Percentiles rank a stretch among this genome's conserved stretches.
phyloP scores from a whole-genome alignment of 768 basidiomycete genomes.

The Amanita rubescens region DNA sequence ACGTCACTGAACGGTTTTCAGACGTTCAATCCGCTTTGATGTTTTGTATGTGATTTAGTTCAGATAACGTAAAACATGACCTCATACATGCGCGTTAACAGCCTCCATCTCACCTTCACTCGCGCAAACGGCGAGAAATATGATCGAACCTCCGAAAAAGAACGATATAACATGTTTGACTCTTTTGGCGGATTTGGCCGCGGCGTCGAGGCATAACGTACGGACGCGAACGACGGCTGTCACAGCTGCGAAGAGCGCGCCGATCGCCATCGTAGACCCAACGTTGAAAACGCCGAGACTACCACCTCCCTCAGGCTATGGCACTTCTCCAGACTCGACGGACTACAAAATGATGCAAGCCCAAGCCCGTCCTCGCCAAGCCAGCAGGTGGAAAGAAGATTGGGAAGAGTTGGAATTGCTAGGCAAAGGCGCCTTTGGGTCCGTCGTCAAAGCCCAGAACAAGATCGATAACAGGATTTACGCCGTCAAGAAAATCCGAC shows the following conservation, averaged over 20 bases:
- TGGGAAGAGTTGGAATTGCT: constrained; percentile 90
- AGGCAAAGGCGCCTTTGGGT: constrained; percentile 86
- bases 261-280: constrained; percentile 16
- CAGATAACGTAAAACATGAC: too few species aligned
- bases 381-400: constrained; percentile 86
- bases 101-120: constrained; percentile 29
- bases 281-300: constrained; percentile 39
- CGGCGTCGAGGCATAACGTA: constrained; percentile 26
- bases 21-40: constrained; percentile 53
- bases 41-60: constrained; percentile 48
- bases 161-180: constrained; percentile 47
- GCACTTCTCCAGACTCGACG: constrained; percentile 49
- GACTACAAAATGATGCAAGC: constrained; percentile 46
- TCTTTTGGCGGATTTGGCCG: constrained; percentile 51
- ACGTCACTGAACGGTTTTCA: constrained; percentile 49
- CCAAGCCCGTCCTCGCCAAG: constrained; percentile 38
- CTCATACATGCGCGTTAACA: not conserved
- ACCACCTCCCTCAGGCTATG: constrained; percentile 37
- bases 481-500: constrained; percentile 81
- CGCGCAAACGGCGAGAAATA: constrained; percentile 44
- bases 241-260: constrained; percentile 15
- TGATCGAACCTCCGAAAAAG: constrained; percentile 57
- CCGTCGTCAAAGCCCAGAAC: constrained; percentile 92
- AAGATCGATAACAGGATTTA: constrained; percentile 83
- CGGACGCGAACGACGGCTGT: not conserved